A percentile compares a stretch with the other conserved stretches of the same genome.
phyloP scores from a whole-genome alignment of 306 rosid genomes.

The Quercus ilex region DNA sequence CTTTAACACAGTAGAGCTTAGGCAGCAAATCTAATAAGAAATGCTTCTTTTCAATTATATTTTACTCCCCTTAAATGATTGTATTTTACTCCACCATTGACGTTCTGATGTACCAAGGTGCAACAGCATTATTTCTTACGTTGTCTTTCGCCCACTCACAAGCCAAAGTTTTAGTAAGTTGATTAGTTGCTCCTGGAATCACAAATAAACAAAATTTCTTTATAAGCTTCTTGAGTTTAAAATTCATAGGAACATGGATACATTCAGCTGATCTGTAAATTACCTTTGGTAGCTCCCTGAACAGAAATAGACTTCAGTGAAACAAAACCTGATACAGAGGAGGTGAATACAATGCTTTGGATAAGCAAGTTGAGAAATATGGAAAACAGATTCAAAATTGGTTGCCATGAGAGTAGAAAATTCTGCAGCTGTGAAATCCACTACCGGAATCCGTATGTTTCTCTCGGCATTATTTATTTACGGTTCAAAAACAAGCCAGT shows the following conservation, averaged over 20 bases:
- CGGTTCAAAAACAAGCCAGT: slow-evolving; percentile 9
- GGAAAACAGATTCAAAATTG: slow-evolving; percentile 71
- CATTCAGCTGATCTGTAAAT: slow-evolving; percentile 7
- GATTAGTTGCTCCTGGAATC: slow-evolving; percentile 66
- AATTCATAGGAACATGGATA: background rate
- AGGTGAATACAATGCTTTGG: slow-evolving; percentile 63
- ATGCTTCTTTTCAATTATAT: background rate
- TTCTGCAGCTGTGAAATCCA: slow-evolving; percentile 53
- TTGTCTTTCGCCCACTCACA: slow-evolving; percentile 82
- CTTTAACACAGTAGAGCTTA: no score
- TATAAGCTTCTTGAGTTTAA: slow-evolving; percentile 4
- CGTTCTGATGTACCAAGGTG: slow-evolving; percentile 79
- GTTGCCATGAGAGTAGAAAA: slow-evolving; percentile 60
- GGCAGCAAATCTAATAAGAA: background rate
- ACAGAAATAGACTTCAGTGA: slow-evolving; percentile 74
- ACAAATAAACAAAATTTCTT: slow-evolving; percentile 6
- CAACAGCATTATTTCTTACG: slow-evolving; percentile 67
- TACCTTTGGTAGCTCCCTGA: slow-evolving; percentile 80
- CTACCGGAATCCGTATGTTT: slow-evolving; percentile 62
- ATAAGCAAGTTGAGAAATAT: slow-evolving; percentile 66
- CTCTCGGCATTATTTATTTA: slow-evolving; percentile 65
- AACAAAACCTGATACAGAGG: slow-evolving; percentile 72
- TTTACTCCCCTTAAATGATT: background rate
- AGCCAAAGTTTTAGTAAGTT: slow-evolving; percentile 65
- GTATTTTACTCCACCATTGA: slow-evolving; percentile 55